phyloP scores from a whole-genome alignment of 1,284 basidiomycete species.

The Pterulicium gracile region DNA sequence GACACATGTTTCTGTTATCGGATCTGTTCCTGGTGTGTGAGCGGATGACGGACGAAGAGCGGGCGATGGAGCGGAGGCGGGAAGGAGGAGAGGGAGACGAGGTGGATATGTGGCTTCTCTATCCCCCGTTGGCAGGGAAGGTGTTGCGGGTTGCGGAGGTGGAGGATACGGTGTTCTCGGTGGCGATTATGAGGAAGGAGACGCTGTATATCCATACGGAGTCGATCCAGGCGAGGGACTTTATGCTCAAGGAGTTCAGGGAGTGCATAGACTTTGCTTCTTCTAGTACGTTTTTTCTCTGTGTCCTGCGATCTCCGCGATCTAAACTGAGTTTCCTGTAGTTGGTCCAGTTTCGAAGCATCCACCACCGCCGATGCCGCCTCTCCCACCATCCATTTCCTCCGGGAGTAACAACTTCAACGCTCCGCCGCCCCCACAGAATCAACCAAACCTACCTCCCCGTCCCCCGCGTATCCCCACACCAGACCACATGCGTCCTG shows the following conservation, averaged over 20 bases:
- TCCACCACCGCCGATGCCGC: conserved; percentile 49
- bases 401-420: background rate
- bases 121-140: conserved; percentile 93
- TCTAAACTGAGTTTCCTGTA: conserved; percentile 15
- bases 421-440: no score
- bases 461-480: background rate
- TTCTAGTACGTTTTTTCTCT: conserved; percentile 39
- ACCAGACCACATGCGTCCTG: background rate
- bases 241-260: conserved; percentile 63
- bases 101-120: conserved; percentile 87
- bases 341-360: conserved; percentile 50
- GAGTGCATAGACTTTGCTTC: conserved; percentile 81
- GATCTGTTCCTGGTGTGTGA: conserved; percentile 89
- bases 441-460: background rate
- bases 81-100: conserved; percentile 38
- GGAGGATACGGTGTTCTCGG: conserved; percentile 58
- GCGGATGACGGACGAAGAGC: conserved; percentile 63
- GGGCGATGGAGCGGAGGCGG: conserved; percentile 44
- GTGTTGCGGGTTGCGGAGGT: conserved; percentile 70
- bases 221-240: conserved; percentile 53
- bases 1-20: conserved; percentile 84
- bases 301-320: conserved; percentile 5
- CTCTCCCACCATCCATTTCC: conserved; percentile 13
- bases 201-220: conserved; percentile 60
- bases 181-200: conserved; percentile 88